Evolutionary conservation across 1,284 basidiomycete genomes (phyloP), one percentile per base, ranked within the genome.

Genomic region (Phellinidium pouzarii): DNA sequence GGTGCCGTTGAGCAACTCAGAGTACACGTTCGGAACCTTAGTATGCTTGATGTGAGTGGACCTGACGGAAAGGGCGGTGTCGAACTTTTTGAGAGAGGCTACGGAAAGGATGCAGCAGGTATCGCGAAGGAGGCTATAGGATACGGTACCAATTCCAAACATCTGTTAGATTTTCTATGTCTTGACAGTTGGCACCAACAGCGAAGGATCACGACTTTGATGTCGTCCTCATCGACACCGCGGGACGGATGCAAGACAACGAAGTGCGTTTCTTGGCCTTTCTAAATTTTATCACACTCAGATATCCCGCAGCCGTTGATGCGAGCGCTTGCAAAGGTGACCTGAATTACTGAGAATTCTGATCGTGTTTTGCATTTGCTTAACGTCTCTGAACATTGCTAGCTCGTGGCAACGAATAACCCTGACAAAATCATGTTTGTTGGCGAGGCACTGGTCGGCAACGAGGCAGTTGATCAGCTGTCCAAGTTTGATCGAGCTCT

Each of bases 161-260:
- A 14, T 11, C 20, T 2, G 55, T 14, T 42, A 14, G 48, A 42
- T 25, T 29, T 27, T 3, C 44, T 23, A 36, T 29, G 25, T 44
- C 11, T 43, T 58, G 26, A 64, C 26, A 48, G 26, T 44, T 1
- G 3, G 14, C 48, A 19, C 44, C 43, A 37, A 34, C 63, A 94
- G 92, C 82, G 31, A 85, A 83, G 59, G 87, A 93, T 59, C 84
- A 89, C 58, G 80, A 83, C 56, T 96, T 94, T 65, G 94, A 97
- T 65, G 92, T 96, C 19, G 93, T 98, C 5, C 74, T 98, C 38
- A 91, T 97, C 62, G 94, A 98, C 68, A 97, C 94, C 1, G 94
- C 94, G n/a, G 94, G 94, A 1, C 79, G 94, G 52, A 96, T 97
- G 94, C 94, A 98, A 68, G 94, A 97, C 69, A 98, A 97, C 65